These are phyloP conservation scores for Eucalyptus coolabah DNA, from an alignment of 345 rosid genomes.

Conservation along the genomic window DNA sequence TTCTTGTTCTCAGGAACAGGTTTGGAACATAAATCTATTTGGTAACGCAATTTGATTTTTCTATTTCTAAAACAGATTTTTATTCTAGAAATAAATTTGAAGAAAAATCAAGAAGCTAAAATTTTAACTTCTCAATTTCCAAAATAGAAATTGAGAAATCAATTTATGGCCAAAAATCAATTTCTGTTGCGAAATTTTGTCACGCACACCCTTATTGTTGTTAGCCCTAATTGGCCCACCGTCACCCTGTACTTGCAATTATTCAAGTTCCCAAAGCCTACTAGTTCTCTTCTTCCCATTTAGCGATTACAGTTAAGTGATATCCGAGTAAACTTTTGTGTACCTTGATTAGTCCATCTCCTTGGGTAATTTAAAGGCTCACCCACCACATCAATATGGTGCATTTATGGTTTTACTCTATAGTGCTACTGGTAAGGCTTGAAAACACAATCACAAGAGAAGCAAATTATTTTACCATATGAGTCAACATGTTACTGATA, in stretches of 20 bases:
- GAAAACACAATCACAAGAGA: not conserved
- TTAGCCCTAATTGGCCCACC: not conserved
- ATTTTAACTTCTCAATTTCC: too few species aligned
- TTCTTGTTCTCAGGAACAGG: too few species aligned
- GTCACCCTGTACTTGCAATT: not conserved
- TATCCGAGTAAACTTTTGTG: not conserved
- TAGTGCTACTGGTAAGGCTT: fast-evolving
- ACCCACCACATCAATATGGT: not conserved
- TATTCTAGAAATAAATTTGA: too few species aligned
- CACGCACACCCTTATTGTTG: not conserved
- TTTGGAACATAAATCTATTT: too few species aligned
- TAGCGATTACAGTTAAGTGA: not conserved
- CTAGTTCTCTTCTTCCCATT: not conserved
- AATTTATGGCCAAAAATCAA: too few species aligned
- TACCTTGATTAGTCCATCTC: not conserved
- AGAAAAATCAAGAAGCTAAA: too few species aligned
- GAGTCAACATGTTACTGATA: not conserved
- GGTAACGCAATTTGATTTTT: too few species aligned
- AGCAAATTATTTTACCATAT: not conserved
- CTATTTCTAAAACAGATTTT: too few species aligned
- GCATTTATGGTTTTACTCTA: not conserved
- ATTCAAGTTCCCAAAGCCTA: not conserved
- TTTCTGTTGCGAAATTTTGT: too few species aligned
- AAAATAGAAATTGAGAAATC: too few species aligned
- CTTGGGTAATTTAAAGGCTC: not conserved